These are phyloP conservation scores for Acanthamoeba comandoni DNA, from an alignment of 208 protist species.

Conservation along the genomic window DNA sequence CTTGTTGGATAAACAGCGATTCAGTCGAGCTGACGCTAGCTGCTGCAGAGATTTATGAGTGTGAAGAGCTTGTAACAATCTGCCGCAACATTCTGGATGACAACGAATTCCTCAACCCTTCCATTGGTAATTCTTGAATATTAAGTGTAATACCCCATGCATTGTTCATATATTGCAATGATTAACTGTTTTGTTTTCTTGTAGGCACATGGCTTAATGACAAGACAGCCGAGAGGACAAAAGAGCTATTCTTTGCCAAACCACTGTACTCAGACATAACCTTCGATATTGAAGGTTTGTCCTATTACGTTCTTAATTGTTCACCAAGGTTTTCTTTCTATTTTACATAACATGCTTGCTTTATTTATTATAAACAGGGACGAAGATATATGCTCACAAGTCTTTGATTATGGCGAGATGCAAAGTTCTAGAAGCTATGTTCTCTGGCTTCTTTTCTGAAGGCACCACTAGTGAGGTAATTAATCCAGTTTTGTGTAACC, in stretches of 20 bases:
- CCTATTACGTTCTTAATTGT: not conserved
- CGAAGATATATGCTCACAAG: constrained; percentile 36
- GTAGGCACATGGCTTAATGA: constrained; percentile 78
- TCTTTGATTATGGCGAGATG: not conserved
- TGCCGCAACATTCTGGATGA: constrained; percentile 69
- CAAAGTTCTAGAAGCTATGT: constrained; percentile 52
- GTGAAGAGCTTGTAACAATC: constrained; percentile 57
- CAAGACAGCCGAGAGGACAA: constrained; percentile 14
- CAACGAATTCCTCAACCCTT: constrained; percentile 76
- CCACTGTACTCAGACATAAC: constrained; percentile 47
- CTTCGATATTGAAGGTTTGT: constrained; percentile 46
- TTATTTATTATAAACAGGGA: not conserved
- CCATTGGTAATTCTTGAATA: constrained; percentile 54
- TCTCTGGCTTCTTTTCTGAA: constrained; percentile 48
- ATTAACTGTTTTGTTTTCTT: not conserved
- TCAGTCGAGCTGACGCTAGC: constrained; percentile 6
- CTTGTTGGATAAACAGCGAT: not conserved
- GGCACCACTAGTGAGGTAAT: constrained; percentile 10
- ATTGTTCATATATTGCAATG: no score
- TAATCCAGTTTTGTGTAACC: no score
- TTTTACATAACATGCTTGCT: not conserved
- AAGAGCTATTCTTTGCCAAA: constrained; percentile 73
- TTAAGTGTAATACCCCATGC: no score
- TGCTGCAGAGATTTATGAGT: constrained; percentile 43
- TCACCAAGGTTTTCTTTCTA: not conserved